Conservation (phyloP, 805 yeast species). For the Metschnikowia rubicola region DNA sequence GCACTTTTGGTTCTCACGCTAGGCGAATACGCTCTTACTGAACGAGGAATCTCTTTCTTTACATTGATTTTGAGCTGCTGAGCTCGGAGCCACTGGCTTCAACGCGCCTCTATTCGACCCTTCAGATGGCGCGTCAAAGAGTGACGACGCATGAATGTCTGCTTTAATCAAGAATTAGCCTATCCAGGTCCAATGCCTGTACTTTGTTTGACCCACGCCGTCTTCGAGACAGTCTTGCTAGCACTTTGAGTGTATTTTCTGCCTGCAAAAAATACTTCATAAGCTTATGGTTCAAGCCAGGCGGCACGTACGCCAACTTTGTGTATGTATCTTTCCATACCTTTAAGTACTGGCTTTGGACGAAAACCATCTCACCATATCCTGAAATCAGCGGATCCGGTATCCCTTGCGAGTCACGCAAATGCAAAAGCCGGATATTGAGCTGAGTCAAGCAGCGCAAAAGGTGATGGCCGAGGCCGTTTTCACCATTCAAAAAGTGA, state of each 20-base stretch:
- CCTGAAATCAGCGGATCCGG: background rate
- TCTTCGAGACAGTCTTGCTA: background rate
- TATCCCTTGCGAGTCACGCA: background rate
- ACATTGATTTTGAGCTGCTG: no score
- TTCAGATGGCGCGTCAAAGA: no score
- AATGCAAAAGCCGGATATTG: background rate
- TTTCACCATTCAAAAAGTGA: background rate
- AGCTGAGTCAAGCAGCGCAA: background rate
- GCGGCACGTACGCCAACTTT: background rate
- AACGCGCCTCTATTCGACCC: no score
- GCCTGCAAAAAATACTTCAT: background rate
- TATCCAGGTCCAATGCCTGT: no score
- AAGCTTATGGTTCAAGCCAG: background rate
- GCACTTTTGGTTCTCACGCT: background rate
- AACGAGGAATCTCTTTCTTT: no score
- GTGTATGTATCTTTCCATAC: background rate
- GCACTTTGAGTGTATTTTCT: background rate
- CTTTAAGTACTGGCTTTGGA: background rate
- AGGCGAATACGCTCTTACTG: no score
- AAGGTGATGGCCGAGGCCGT: background rate
- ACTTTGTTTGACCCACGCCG: background rate
- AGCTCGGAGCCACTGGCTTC: no score
- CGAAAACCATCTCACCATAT: background rate
- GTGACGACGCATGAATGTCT: no score
- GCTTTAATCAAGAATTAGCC: no score